These are phyloP conservation scores for Naematelia encephala DNA, from an alignment of 768 basidiomycete genomes.

Conservation along the genomic window DNA sequence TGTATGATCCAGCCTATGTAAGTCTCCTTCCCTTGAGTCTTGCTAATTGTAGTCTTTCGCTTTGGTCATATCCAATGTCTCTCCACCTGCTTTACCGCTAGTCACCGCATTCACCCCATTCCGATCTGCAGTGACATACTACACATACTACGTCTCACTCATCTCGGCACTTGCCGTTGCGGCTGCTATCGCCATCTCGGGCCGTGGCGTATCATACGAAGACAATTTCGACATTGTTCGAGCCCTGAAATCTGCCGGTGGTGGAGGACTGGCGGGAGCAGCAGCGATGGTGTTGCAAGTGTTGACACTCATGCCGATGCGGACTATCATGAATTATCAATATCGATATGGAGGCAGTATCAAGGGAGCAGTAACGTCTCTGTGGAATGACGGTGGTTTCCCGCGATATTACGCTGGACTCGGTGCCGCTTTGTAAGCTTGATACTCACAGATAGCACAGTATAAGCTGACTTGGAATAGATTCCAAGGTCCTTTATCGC, in stretches of 20 bases:
- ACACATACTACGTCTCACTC: conserved; percentile 29
- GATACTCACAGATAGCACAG: too few relatives aligned
- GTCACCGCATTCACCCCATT: conserved; percentile 23
- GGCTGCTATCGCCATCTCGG: conserved; percentile 32
- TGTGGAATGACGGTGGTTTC: conserved; percentile 76
- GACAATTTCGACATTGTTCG: conserved; percentile 71
- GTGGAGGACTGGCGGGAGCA: conserved; percentile 86
- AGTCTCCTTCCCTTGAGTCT: conserved; percentile 8
- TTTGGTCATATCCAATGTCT: conserved; percentile 30
- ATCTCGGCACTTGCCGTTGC: conserved; percentile 37
- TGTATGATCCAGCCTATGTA: conserved; percentile 48
- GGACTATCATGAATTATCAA: conserved; percentile 98
- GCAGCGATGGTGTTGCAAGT: conserved; percentile 93
- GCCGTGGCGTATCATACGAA: conserved; percentile 42
- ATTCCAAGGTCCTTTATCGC: conserved; percentile 52
- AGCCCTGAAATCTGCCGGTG: conserved; percentile 76
- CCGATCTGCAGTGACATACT: conserved; percentile 37
- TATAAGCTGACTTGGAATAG: conserved; percentile 21
- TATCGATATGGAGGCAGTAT: conserved; percentile 77
- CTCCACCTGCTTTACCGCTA: conserved; percentile 34
- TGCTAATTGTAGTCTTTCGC: conserved; percentile 37
- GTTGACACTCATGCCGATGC: conserved; percentile 83
- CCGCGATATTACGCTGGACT: conserved; percentile 86
- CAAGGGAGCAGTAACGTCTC: conserved; percentile 62
- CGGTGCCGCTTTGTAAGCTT: conserved; percentile 76